Base-by-base conservation (phyloP, 805 yeast genomes). In the Spathaspora arborariae region DNA sequence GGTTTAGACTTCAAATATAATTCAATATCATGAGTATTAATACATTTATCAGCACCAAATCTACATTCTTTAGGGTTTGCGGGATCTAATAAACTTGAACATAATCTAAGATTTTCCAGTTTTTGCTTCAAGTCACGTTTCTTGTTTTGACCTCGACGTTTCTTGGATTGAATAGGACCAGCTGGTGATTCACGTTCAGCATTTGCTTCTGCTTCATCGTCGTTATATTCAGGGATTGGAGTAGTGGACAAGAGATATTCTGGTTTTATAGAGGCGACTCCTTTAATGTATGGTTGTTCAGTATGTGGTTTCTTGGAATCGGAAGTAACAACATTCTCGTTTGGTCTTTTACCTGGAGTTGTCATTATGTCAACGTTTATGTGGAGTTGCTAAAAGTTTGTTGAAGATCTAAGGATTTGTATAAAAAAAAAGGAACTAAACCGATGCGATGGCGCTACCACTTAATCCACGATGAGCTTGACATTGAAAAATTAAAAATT, bases 131-230 rank as follows among this genome's bases (percentile, higher is more conserved):
- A 74, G 52, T 86, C 91, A 57, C 97, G 75, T 49, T 80, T 80
- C 63, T 89, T 88, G 65, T 89, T 89, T 67, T 89, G 96, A 0
- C 96, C 96, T 49, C 88, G 72, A 45, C 65, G 63, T 46, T 70
- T 70, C 11, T 56, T 57, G 9, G 48, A 47, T 34, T 69, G 68
- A 48, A 67, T 63, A 45, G 70, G 71, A 24, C 68, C 65, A 20
- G 63, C 63, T 41, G 63, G 59, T 9, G 50, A 52, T 13, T 56
- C 63, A 11, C 57, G 56, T 34, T 56, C 59, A 47, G 67, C 78
- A 38, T 76, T 78, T 9, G 64, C 70, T 45, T 70, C 78, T 9
- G 74, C 77, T 20, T 68, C 76, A 39, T 73, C 79, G 41, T 70
- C 79, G 26, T 71, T 67, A 46, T 62, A 68, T 30, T 64, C 65